These are phyloP conservation scores for Westerdykella ornata DNA, from an alignment of 2,329 filamentous ascomycete species.

Conservation along the genomic window DNA sequence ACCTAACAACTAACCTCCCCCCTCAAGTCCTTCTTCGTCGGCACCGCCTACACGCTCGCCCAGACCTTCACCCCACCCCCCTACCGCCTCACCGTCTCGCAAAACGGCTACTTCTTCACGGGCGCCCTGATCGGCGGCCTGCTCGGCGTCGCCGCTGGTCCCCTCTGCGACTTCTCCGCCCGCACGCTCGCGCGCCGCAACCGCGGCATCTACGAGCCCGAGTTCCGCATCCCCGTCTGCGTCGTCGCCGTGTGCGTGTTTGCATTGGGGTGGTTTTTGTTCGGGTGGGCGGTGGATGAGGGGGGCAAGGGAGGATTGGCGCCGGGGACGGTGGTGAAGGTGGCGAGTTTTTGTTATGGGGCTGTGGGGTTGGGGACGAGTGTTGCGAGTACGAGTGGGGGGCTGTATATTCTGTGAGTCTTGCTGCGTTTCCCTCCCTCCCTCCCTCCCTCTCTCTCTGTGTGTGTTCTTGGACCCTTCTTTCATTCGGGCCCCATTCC, in stretches of 20 bases:
- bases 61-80: constrained; percentile 18
- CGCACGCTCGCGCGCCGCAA: constrained; percentile 9
- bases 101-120: constrained; percentile 23
- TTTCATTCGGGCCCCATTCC: background rate
- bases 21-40: constrained; percentile 19
- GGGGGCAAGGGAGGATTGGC: background rate
- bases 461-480: background rate
- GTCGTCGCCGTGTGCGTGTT: constrained; percentile 12
- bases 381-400: constrained; percentile 20
- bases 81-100: constrained; percentile 16
- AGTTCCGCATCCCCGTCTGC: constrained; percentile 20
- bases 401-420: constrained; percentile 31
- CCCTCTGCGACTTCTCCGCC: constrained; percentile 15
- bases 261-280: constrained; percentile 17
- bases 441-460: background rate
- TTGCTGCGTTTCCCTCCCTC: background rate
- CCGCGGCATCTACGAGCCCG: constrained; percentile 16
- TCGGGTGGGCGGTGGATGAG: constrained; percentile 15
- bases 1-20: background rate
- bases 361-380: constrained; percentile 15
- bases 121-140: constrained; percentile 20
- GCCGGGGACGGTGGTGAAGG: constrained; percentile 2
- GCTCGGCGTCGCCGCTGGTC: constrained; percentile 13
- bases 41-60: constrained; percentile 19
- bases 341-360: constrained; percentile 18